Evolutionary conservation across 495 filamentous ascomycete species (phyloP), one percentile per base, ranked within the genome.

Genomic region (Lichenothelia convexa): DNA sequence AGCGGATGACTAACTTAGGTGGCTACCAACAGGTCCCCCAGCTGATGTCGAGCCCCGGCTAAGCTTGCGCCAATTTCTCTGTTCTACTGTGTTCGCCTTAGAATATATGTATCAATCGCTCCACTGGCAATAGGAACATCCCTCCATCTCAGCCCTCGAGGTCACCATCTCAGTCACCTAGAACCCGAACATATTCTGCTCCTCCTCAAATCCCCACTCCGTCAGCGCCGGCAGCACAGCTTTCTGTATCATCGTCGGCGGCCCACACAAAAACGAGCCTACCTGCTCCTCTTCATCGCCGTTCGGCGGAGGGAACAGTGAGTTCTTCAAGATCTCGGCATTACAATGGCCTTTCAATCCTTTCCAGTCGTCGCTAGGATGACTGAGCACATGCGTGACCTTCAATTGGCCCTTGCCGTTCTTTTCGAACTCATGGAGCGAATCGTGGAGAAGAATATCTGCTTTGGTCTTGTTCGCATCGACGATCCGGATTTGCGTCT

Each of bases 381-480:
- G 48, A 29, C 50, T 55, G 18, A 58, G 32, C 2, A 59, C 45
- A 47, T 60, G 54, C 2, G 39, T 40, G n/a, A 60, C 43, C 39
- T 47, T 39, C 32, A 61, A 42, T 18, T 50, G 45, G 12, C 52
- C 49, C 20, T 34, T 16, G 41, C 52, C 31, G 7, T 51, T 40
- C 24, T 40, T 39, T 15, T 47, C 45, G 18, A 56, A 50, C 18
- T 48, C 21, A 53, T 42, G 30, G 12, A 49, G 26, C 26, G 45
- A 29, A 4, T 46, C 44, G 16, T 31, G 39, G 7, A 49, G 30
- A 4, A 63, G 44, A 32, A 63, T 62, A 38, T 62, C 60, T 1
- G 42, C 42, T 38, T 62, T 56, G 16, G 40, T 45, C 37, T 57
- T 59, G 39, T 61, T 63, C 3, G 58, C 56, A 39, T 63, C 51